These are phyloP conservation scores for Emergomyces pasteurianus DNA, from an alignment of 2,329 filamentous ascomycete species.

Conservation along the genomic window DNA sequence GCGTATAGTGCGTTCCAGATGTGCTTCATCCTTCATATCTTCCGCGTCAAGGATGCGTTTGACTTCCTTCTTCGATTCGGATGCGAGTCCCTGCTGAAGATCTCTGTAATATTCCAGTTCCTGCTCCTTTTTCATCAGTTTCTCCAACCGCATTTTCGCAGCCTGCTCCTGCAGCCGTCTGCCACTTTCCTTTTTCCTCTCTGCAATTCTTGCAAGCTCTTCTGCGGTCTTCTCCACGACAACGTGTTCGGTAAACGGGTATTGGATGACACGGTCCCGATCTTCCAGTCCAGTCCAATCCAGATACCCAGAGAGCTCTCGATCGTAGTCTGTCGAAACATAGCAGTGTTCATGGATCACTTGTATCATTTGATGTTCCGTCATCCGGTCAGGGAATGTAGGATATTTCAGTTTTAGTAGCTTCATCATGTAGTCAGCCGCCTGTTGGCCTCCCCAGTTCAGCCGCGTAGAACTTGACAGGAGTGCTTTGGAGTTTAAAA, in stretches of 20 bases:
- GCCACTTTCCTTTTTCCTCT: slow-evolving; percentile 90
- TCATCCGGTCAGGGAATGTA: slow-evolving; percentile 74
- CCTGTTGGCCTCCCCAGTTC: slow-evolving; percentile 90
- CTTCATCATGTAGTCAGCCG: slow-evolving; percentile 81
- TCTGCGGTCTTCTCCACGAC: slow-evolving; percentile 87
- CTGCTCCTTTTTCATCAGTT: slow-evolving; percentile 88
- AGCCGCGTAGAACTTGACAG: slow-evolving; percentile 75
- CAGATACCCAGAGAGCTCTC: slow-evolving; percentile 62
- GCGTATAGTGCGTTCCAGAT: slow-evolving; percentile 71
- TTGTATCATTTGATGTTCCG: slow-evolving; percentile 72
- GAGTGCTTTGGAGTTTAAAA: slow-evolving; percentile 73
- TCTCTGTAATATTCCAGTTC: slow-evolving; percentile 90
- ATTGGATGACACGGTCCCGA: slow-evolving; percentile 77
- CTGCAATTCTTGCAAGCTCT: slow-evolving; percentile 77
- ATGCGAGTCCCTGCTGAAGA: slow-evolving; percentile 58
- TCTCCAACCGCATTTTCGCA: slow-evolving; percentile 92
- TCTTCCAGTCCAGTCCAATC: slow-evolving; percentile 91
- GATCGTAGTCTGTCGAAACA: slow-evolving; percentile 69
- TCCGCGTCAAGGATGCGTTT: slow-evolving; percentile 76
- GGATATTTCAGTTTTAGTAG: slow-evolving; percentile 87
- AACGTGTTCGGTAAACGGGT: slow-evolving; percentile 85
- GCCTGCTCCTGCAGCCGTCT: slow-evolving; percentile 87
- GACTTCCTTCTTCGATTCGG: slow-evolving; percentile 81
- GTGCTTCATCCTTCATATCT: slow-evolving; percentile 81
- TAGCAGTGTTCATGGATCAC: slow-evolving; percentile 86